Percentiles rank a stretch among this genome's conserved stretches.
Evolutionary conservation across 176 grass and related monocot species (phyloP).

Genomic region (Leersia perrieri): DNA sequence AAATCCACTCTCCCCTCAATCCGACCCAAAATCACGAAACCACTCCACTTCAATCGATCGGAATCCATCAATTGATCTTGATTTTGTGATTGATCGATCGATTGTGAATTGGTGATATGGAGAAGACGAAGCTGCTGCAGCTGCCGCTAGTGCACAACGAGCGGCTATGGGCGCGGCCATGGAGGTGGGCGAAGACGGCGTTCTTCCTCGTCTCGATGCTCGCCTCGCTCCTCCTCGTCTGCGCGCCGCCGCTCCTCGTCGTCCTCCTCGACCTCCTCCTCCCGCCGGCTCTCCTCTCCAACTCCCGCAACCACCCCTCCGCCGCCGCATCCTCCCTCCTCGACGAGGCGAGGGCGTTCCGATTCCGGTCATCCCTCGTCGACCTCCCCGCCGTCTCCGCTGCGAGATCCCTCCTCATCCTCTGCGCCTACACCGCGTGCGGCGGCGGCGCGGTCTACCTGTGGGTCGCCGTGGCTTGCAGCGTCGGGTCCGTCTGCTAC

Average conservation of each 20-base stretch:
- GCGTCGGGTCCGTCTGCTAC: constrained; percentile 62
- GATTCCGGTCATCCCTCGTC: constrained; percentile 64
- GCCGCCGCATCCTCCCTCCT: constrained; percentile 23
- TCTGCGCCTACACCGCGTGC: constrained; percentile 65
- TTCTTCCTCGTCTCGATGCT: constrained; percentile 92
- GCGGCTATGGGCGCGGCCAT: constrained; percentile 53
- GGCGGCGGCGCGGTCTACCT: constrained; percentile 60
- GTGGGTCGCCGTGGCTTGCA: constrained; percentile 61
- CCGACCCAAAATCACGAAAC: not conserved
- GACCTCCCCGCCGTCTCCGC: constrained; percentile 81
- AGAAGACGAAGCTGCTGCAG: constrained; percentile 55
- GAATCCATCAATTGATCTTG: not conserved
- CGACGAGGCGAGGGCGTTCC: constrained; percentile 49
- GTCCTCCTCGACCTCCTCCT: constrained; percentile 91
- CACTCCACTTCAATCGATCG: not conserved
- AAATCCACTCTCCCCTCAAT: constrained; percentile 1
- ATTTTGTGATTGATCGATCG: not conserved
- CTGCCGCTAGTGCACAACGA: constrained; percentile 40
- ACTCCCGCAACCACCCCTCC: constrained; percentile 11
- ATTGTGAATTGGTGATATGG: constrained; percentile 36
- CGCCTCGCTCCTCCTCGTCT: constrained; percentile 85
- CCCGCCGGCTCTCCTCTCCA: constrained; percentile 65
- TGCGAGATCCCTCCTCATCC: constrained; percentile 75
- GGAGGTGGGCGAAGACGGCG: constrained; percentile 79
- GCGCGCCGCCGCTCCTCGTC: constrained; percentile 87